Conservation (phyloP, 768 basidiomycete genomes). For the Amylocystis lapponica region DNA sequence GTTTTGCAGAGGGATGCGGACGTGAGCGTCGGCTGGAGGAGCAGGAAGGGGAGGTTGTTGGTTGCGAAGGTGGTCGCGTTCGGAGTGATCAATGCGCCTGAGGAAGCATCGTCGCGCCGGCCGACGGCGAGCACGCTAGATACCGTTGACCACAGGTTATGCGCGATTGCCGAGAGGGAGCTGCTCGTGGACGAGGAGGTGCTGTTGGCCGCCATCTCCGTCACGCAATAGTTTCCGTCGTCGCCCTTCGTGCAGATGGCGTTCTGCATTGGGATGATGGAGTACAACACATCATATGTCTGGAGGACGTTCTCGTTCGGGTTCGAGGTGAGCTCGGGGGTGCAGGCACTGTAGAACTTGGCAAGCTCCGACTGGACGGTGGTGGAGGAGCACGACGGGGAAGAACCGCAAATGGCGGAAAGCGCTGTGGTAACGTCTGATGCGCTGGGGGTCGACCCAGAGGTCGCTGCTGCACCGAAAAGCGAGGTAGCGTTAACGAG, state of each 20-base stretch:
- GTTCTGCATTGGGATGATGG: conserved; percentile 52
- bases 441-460: conserved; percentile 28
- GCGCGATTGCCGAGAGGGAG: conserved; percentile 10
- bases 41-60: conserved; percentile 76
- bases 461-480: conserved; percentile 43
- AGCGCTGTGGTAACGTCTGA: conserved; percentile 47
- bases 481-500: conserved; percentile 54
- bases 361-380: conserved; percentile 57
- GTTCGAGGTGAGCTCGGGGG: conserved; percentile 55
- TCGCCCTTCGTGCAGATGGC: conserved; percentile 79
- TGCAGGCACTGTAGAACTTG: conserved; percentile 67
- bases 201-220: conserved; percentile 34
- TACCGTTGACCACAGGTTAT: conserved; percentile 22
- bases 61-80: conserved; percentile 48
- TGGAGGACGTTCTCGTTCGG: conserved; percentile 45
- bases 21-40: conserved; percentile 50
- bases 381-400: conserved; percentile 47
- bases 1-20: conserved; percentile 63
- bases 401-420: conserved; percentile 46
- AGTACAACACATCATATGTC: conserved; percentile 79
- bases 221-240: conserved; percentile 62
- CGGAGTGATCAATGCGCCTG: conserved; percentile 34
- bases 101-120: conserved; percentile 19
- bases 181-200: conserved; percentile 16
- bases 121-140: conserved; percentile 13